These are phyloP conservation scores for Chytridium lagenaria DNA, from an alignment of 371 early-diverging fungal species.

Conservation along the genomic window DNA sequence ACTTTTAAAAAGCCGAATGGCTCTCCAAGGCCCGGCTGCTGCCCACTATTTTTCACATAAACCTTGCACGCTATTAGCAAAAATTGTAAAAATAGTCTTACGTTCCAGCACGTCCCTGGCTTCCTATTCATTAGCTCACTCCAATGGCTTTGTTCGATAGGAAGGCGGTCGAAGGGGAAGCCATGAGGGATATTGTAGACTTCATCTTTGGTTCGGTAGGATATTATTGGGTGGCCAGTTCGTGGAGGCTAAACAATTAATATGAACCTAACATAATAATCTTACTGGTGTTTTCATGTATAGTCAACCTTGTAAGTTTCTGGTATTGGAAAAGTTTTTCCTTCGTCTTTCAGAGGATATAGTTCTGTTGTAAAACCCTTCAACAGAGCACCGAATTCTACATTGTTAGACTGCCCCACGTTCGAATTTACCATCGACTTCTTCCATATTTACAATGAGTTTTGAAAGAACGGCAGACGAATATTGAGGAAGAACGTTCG, in stretches of 20 bases:
- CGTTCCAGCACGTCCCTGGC: conserved; percentile 44
- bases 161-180: conserved; percentile 73
- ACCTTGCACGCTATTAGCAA: conserved; percentile 37
- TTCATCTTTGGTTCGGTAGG: conserved; percentile 54
- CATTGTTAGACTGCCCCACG: too few species aligned
- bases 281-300: conserved; percentile 16
- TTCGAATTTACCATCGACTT: conserved; percentile 3
- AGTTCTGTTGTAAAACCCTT: conserved; percentile 27
- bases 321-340: conserved; percentile 67
- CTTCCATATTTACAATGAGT: conserved; percentile 24
- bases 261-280: neutral
- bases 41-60: conserved; percentile 64
- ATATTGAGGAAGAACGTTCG: conserved; percentile 45
- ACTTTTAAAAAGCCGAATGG: conserved; percentile 74
- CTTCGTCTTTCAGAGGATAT: conserved; percentile 46
- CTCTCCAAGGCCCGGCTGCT: conserved; percentile 60
- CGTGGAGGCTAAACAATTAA: conserved; percentile 47
- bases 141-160: conserved; percentile 55
- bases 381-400: neutral
- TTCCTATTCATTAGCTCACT: conserved; percentile 20
- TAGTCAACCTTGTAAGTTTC: conserved; percentile 70
- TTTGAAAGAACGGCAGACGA: conserved; percentile 44
- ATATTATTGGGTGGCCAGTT: conserved; percentile 65
- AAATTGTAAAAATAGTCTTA: conserved; percentile 14
- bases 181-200: conserved; percentile 64